phyloP scores from a whole-genome alignment of 192 early-diverging fungal genomes.

The Glomus cerebriforme region DNA sequence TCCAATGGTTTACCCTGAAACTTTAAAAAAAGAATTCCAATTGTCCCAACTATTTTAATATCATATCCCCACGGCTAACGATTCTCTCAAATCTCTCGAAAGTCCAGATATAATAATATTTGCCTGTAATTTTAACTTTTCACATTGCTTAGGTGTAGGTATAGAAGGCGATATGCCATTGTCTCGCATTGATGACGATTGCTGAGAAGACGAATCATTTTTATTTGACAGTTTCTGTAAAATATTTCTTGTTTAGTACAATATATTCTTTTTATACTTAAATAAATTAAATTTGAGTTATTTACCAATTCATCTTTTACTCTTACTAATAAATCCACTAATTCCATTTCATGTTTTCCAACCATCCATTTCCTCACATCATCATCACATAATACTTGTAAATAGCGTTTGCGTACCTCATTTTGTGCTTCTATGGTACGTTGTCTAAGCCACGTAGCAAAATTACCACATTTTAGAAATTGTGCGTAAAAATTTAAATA shows the following conservation, averaged over 20 bases:
- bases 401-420: constrained; percentile 74
- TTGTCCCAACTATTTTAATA: not conserved
- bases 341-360: constrained; percentile 60
- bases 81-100: constrained; percentile 24
- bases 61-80: constrained; percentile 5
- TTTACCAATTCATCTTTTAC: constrained; percentile 65
- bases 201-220: not conserved
- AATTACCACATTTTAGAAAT: constrained; percentile 93
- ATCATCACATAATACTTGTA: constrained; percentile 66
- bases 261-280: not conserved
- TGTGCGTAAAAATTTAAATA: constrained; percentile 80
- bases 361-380: constrained; percentile 60
- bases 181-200: not conserved
- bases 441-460: constrained; percentile 92
- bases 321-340: constrained; percentile 68
- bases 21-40: too few species aligned
- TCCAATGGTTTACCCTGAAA: too few species aligned
- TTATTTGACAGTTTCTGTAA: constrained; percentile 1
- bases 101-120: constrained; percentile 20
- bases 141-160: constrained; percentile 12
- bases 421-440: constrained; percentile 79
- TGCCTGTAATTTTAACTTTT: constrained; percentile 22
- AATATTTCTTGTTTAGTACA: not conserved
- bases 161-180: not conserved
- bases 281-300: not conserved